phyloP scores from a whole-genome alignment of 225 moss, liverwort and hornwort species.

The Bryum argenteum region DNA sequence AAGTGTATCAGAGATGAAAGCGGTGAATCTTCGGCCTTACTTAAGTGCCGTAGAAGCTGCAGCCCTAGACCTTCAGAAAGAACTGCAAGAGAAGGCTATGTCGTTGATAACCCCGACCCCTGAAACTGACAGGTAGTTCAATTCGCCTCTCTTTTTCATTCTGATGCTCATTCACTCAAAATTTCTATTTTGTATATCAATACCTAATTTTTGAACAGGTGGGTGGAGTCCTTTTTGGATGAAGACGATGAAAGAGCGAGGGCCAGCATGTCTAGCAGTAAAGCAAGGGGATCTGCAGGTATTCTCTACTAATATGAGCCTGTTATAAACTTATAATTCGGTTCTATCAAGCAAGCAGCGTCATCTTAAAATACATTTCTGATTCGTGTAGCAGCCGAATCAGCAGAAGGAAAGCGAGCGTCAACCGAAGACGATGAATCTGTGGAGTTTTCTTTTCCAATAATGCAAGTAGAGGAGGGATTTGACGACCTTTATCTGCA shows the following conservation, averaged over 20 bases:
- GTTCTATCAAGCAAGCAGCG: not conserved
- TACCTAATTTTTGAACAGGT: conserved; percentile 32
- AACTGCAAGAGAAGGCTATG: conserved; percentile 58
- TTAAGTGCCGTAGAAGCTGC: conserved; percentile 54
- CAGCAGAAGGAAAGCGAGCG: conserved; percentile 55
- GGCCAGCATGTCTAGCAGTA: conserved; percentile 61
- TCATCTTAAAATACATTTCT: not conserved
- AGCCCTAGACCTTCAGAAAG: conserved; percentile 61
- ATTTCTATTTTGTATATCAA: not conserved
- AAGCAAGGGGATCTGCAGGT: conserved; percentile 55
- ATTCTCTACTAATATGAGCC: not conserved
- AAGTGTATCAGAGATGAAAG: conserved; percentile 58
- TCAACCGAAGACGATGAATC: conserved; percentile 65
- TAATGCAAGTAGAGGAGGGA: conserved; percentile 55
- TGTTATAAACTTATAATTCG: not conserved
- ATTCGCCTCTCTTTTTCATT: not conserved
- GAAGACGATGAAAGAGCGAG: conserved; percentile 60
- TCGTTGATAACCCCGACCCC: conserved; percentile 43
- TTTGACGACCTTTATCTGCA: conserved; percentile 53
- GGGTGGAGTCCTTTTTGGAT: conserved; percentile 55
- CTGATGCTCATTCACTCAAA: not conserved
- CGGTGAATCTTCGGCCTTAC: conserved; percentile 56
- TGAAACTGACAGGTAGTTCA: conserved; percentile 54
- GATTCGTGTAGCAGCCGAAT: conserved; percentile 43
- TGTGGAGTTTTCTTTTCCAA: conserved; percentile 58